Percentiles rank a stretch among this genome's conserved stretches.
phyloP scores from a whole-genome alignment of 2,329 filamentous ascomycete genomes.

The Colletotrichum gloeosporioides region DNA sequence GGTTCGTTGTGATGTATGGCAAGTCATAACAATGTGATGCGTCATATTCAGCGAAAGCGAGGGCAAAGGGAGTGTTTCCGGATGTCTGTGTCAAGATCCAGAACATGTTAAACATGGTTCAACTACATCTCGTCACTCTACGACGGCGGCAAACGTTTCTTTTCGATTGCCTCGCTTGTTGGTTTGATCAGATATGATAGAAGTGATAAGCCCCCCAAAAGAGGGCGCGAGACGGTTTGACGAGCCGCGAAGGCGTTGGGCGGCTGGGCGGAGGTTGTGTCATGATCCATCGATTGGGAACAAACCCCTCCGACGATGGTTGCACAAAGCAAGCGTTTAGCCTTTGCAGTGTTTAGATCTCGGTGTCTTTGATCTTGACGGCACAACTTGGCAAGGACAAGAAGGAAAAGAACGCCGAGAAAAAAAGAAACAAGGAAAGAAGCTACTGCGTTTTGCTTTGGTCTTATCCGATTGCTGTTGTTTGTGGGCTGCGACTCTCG shows the following conservation, averaged over 20 bases:
- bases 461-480: background rate
- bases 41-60: background rate
- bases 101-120: background rate
- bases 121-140: background rate
- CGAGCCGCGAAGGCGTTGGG: background rate
- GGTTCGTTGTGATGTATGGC: background rate
- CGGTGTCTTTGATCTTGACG: slow-evolving; percentile 1
- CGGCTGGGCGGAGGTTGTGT: background rate
- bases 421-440: background rate
- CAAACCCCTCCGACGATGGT: background rate
- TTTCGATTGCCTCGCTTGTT: background rate
- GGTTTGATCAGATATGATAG: slow-evolving; percentile 10
- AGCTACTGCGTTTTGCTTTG: background rate
- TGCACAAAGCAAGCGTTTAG: slow-evolving; percentile 2
- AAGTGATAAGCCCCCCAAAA: background rate
- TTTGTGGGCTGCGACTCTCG: background rate
- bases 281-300: background rate
- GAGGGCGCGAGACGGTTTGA: background rate
- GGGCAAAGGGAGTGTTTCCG: background rate
- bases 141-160: background rate
- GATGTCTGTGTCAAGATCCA: background rate
- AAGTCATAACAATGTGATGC: slow-evolving; percentile 8
- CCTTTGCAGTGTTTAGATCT: background rate
- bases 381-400: background rate
- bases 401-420: background rate